phyloP scores from a whole-genome alignment of 129 eudicot genomes.

The Tagetes patula region DNA sequence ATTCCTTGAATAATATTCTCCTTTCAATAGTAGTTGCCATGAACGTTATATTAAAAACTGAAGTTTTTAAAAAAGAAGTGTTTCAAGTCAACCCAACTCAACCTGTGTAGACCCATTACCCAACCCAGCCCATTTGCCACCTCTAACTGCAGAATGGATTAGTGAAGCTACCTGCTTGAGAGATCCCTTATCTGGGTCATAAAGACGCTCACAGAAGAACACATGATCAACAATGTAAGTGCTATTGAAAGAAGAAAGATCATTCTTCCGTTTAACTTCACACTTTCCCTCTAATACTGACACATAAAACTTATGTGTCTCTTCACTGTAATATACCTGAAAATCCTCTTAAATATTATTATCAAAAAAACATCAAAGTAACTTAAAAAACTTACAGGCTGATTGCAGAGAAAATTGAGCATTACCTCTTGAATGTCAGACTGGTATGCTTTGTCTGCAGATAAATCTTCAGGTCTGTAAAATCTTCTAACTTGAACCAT shows the following conservation, averaged over 20 bases:
- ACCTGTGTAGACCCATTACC: no score
- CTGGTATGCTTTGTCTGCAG: slow-evolving; percentile 79
- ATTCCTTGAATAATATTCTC: no score
- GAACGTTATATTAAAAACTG: no score
- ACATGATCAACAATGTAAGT: slow-evolving; percentile 46
- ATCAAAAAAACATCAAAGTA: not conserved
- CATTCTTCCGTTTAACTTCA: slow-evolving; percentile 55
- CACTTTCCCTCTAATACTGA: slow-evolving; percentile 55
- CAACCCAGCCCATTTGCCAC: not conserved
- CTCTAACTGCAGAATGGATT: no score
- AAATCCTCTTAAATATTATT: slow-evolving; percentile 6
- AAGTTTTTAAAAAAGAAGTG: no score
- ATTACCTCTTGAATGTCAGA: slow-evolving; percentile 86
- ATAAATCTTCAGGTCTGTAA: slow-evolving; percentile 88
- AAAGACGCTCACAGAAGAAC: slow-evolving; percentile 56
- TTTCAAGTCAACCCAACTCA: no score
- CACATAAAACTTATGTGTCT: slow-evolving; percentile 32
- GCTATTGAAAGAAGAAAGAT: slow-evolving; percentile 31
- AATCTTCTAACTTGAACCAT: slow-evolving; percentile 64
- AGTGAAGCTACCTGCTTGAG: slow-evolving; percentile 51
- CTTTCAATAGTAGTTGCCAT: no score
- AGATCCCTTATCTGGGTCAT: slow-evolving; percentile 53
- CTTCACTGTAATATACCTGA: slow-evolving; percentile 65
- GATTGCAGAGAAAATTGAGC: not conserved
- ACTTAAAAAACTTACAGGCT: no score